phyloP scores from a whole-genome alignment of 768 basidiomycete species.

The Trametes sanguinea region DNA sequence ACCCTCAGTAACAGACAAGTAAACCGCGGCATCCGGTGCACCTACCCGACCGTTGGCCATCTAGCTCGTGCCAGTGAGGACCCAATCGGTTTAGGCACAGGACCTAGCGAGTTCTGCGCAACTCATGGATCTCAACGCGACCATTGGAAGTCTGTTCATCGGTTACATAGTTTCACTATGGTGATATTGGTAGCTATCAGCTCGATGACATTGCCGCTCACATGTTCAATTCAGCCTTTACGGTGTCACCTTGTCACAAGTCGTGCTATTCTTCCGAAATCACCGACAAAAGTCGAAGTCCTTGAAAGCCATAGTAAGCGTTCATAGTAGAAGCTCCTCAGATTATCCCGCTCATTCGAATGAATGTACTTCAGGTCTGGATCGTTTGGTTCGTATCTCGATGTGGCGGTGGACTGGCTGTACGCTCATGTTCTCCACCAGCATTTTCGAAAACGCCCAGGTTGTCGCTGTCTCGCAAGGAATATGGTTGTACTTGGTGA shows the following conservation, averaged over 20 bases:
- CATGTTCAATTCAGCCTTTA: background rate
- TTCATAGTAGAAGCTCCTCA: no score
- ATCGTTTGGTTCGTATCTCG: background rate
- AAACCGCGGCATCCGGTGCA: no score
- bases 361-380: no score
- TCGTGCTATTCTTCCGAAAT: slow-evolving; percentile 1
- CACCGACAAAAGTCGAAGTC: background rate
- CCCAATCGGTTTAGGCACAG: no score
- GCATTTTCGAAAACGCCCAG: background rate
- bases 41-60: no score
- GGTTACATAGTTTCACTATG: slow-evolving; percentile 5
- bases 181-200: background rate
- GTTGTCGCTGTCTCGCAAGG: background rate
- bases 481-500: background rate
- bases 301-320: background rate
- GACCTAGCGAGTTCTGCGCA: background rate
- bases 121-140: slow-evolving; percentile 1
- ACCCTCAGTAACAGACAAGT: no score
- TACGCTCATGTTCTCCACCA: background rate
- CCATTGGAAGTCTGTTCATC: slow-evolving; percentile 4
- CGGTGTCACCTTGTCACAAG: background rate
- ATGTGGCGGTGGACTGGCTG: no score
- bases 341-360: no score
- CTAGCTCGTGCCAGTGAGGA: no score
- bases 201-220: background rate